Base-by-base conservation (phyloP, 352 stramenopile genomes). In the Phytopythium oedochilum region DNA sequence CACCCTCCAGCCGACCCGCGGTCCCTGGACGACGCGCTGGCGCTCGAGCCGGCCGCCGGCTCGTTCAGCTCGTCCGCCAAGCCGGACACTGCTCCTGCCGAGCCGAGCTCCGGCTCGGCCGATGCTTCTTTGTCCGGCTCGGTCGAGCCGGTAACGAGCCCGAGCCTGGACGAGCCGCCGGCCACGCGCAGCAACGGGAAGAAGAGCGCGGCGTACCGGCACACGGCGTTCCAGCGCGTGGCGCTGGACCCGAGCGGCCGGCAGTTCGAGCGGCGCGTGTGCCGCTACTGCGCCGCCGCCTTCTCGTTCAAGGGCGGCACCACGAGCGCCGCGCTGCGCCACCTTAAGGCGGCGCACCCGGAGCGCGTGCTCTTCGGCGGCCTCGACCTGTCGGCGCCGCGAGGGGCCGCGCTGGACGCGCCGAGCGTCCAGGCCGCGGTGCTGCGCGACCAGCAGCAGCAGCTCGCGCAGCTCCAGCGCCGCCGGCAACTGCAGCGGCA, bases 271-370 rank as follows among this genome's bases (percentile, higher is more conserved):
- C 45, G 70, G 31, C 75, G 75, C 36, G 57, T 51, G 20, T 85
- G 75, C 55, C 65, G 56, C 36, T 81, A 81, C 46, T 85, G 75
- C 48, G 60, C 64, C 38, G 57, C 62, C 4, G 57, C 66, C 10
- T 85, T 85, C 61, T 81, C 75, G 23, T 83, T 85, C 57, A 73
- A 70, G 48, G 64, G 66, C 42, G 70, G 75, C 31, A 85, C 75
- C 4, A 85, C 75, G 1, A 85, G 75, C 58, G 61, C 71, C 2
- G 64, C 71, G 26, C 53, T 85, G 62, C 70, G 75, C 2, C 75
- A 85, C 35, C 32, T 85, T n/a, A 81, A 75, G 59, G 58, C 64
- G 22, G 26, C 59, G 32, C 74, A 85, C 34, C 58, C 60, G 0
- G 64, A 71, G 25, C 55, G 55, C 3, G 14, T 71, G 25, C 10